Evolutionary conservation across 2,329 filamentous ascomycete genomes (phyloP), one percentile per base, ranked within the genome.

Genomic region (Fusarium pseudocircinatum): DNA sequence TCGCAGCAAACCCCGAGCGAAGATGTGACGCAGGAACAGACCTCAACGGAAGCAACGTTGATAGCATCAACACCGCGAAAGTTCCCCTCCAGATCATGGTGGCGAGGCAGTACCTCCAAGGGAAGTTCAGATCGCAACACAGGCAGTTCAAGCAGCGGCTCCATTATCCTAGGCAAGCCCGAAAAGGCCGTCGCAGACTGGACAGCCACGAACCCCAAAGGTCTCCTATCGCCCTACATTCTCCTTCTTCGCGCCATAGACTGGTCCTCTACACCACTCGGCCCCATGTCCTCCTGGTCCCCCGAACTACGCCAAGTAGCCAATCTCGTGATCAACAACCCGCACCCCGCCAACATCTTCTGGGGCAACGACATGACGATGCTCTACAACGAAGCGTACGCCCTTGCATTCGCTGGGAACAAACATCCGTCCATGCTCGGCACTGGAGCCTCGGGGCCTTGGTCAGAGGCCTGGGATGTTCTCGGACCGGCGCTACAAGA

Each of bases 401-500:
- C 90, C 53, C 79, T 83, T 44, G 78, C 87, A 43, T 84, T 91
- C 9, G 89, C 89, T 13, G 90, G 90, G 7, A 87, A 90, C 72
- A 91, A 91, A 68, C 90, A 92, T 69, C 90, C 90, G 0, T 79
- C 78, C 2, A 80, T 92, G 30, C 90, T 92, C 85, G 90, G 90
- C 0, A 87, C 87, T 43, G 87, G 82, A 30, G 80, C 91, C 75
- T 84, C 83, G 14, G 85, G 88, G 6, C 89, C 88, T 4, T 91
- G 89, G 85, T 79, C 84, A 2, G 90, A 92, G 73, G 69, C 80
- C 3, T 83, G 82, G 81, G 80, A 82, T 20, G 75, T 79, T 11
- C 67, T 79, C 11, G 77, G 75, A 10, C 75, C 79, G 12, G 65
- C 80, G 5, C 81, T 83, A 30, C 77, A 82, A 22, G 82, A 84